phyloP scores from a whole-genome alignment of 306 rosid genomes.

The Castanea crenata region DNA sequence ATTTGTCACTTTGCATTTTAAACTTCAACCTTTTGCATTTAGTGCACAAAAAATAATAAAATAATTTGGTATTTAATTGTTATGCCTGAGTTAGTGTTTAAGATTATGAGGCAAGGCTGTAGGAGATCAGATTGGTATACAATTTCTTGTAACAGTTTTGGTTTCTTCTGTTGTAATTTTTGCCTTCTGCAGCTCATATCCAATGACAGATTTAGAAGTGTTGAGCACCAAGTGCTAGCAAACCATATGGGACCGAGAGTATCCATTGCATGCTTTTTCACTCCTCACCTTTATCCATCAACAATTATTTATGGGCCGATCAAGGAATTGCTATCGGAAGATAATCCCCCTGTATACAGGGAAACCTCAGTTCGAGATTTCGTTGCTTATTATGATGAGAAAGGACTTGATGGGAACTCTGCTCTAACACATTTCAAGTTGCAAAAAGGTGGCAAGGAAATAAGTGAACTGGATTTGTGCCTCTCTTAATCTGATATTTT shows the following conservation, averaged over 20 bases:
- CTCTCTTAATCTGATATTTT: too few species aligned
- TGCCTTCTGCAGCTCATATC: slow-evolving; percentile 38
- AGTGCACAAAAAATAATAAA: too few species aligned
- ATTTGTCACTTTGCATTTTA: too few species aligned
- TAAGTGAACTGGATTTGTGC: too few species aligned
- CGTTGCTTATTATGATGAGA: slow-evolving; percentile 16
- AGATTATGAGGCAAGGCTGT: too few species aligned
- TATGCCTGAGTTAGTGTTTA: too few species aligned
- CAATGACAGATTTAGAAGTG: slow-evolving; percentile 46
- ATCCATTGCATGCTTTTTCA: slow-evolving; percentile 45
- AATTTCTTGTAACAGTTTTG: neutral
- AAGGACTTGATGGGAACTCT: slow-evolving; percentile 50
- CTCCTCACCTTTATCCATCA: slow-evolving; percentile 26
- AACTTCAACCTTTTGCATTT: too few species aligned
- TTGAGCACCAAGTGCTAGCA: slow-evolving; percentile 42
- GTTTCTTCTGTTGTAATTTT: neutral
- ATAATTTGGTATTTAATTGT: too few species aligned
- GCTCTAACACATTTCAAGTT: slow-evolving; percentile 33
- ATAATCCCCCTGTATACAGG: slow-evolving; percentile 34
- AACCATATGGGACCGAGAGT: slow-evolving; percentile 36
- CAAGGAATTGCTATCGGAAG: slow-evolving; percentile 41
- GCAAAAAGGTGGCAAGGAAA: neutral
- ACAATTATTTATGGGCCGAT: slow-evolving; percentile 41
- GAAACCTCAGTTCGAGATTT: slow-evolving; percentile 36
- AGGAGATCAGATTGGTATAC: too few species aligned